Percentiles rank a stretch among this genome's conserved stretches.
These are phyloP conservation scores for Nematodospora valgi DNA, from an alignment of 805 yeast genomes.

Conservation along the genomic window DNA sequence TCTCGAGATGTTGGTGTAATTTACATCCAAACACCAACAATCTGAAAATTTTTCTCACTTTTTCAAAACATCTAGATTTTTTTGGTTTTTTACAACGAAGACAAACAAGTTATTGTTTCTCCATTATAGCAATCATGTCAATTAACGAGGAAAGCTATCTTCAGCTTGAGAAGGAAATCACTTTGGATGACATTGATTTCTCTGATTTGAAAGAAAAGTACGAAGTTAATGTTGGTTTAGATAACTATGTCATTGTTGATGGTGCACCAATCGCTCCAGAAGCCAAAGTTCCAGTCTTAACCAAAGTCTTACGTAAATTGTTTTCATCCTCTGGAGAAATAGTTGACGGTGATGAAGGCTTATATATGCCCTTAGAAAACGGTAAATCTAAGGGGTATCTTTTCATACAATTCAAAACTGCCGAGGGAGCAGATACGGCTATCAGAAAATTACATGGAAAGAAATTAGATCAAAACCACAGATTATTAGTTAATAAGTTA, in stretches of 20 bases:
- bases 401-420: conserved; percentile 75
- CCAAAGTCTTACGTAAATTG: conserved; percentile 80
- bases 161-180: conserved; percentile 38
- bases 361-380: conserved; percentile 76
- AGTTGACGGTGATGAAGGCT: conserved; percentile 53
- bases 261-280: conserved; percentile 97
- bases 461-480: conserved; percentile 91
- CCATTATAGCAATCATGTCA: conserved; percentile 14
- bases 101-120: no score
- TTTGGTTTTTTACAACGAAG: no score
- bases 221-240: conserved; percentile 60
- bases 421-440: conserved; percentile 70
- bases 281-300: conserved; percentile 75
- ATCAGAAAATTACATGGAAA: conserved; percentile 80
- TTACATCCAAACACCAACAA: no score
- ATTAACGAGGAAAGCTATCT: conserved; percentile 17
- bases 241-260: conserved; percentile 79
- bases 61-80: no score
- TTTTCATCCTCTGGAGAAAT: conserved; percentile 78
- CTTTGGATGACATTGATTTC: conserved; percentile 62
- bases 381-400: conserved; percentile 83
- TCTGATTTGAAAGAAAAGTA: conserved; percentile 80
- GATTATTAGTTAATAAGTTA: conserved; percentile 78
- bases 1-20: no score
- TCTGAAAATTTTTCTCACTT: no score